phyloP scores from a whole-genome alignment of 352 stramenopile species.

The Phytophthora syringae region DNA sequence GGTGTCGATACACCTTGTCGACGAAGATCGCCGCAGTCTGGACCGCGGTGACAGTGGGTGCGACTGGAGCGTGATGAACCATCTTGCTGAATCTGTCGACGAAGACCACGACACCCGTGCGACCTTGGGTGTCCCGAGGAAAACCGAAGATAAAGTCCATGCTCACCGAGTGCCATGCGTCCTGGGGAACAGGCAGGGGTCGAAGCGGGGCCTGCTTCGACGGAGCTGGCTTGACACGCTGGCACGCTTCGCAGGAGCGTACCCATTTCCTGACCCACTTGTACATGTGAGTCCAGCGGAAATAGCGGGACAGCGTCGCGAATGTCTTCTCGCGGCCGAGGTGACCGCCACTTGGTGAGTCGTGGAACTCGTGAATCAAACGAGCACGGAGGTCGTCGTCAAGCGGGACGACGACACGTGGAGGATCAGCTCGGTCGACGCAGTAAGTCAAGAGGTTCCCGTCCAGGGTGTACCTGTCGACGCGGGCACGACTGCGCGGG shows the following conservation, averaged over 20 bases:
- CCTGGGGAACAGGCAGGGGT: neutral
- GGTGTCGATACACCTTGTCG: conserved; percentile 16
- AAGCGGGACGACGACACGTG: neutral
- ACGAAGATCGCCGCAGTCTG: too few relatives aligned
- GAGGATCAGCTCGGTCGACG: neutral
- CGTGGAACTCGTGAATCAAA: conserved; percentile 27
- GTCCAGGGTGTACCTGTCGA: neutral
- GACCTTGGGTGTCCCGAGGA: conserved; percentile 1
- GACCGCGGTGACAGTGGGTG: conserved; percentile 3
- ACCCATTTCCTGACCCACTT: conserved; percentile 36
- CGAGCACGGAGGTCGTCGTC: neutral
- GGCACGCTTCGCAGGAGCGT: conserved; percentile 25
- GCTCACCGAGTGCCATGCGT: neutral
- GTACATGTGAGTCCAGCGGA: conserved; percentile 35
- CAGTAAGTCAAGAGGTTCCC: neutral
- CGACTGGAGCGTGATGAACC: conserved; percentile 16
- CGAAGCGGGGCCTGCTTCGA: conserved; percentile 7
- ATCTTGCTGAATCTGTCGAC: conserved; percentile 43
- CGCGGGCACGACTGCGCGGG: neutral
- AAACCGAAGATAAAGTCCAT: conserved; percentile 1
- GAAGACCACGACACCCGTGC: conserved; percentile 29
- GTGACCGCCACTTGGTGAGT: conserved; percentile 17
- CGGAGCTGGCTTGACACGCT: conserved; percentile 25
- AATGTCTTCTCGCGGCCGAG: conserved; percentile 36
- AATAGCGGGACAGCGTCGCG: conserved; percentile 4